These are phyloP conservation scores for Isatis tinctoria DNA, from an alignment of 345 rosid species.

Conservation along the genomic window DNA sequence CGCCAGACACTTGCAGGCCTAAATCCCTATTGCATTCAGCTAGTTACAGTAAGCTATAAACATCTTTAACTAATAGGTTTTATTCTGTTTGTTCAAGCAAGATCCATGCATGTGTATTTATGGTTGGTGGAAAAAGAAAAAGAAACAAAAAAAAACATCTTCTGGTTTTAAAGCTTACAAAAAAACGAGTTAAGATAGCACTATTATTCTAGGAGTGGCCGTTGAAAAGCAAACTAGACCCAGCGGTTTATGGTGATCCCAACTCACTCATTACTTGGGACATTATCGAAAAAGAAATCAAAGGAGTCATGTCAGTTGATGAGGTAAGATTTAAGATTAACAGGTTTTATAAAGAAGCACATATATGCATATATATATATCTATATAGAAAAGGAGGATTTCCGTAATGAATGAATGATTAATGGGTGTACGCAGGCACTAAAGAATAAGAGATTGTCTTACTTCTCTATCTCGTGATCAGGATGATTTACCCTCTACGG, in stretches of 20 bases:
- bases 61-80: not conserved
- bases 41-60: constrained; percentile 50
- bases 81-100: not conserved
- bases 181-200: not conserved
- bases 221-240: constrained; percentile 65
- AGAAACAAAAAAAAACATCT: not conserved
- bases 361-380: no score
- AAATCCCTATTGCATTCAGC: constrained; percentile 53
- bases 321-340: constrained; percentile 39
- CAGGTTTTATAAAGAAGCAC: not conserved
- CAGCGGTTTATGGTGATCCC: constrained; percentile 52
- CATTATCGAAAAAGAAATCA: constrained; percentile 45
- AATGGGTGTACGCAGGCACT: constrained; percentile 16
- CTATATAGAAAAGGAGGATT: not conserved
- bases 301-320: constrained; percentile 44
- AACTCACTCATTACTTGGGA: constrained; percentile 67
- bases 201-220: constrained; percentile 69
- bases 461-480: no score
- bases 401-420: not conserved
- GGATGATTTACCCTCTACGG: no score
- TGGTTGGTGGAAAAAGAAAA: not conserved
- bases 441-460: no score
- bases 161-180: not conserved
- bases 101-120: not conserved
- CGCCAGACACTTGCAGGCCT: constrained; percentile 80